Conservation (phyloP, 805 yeast species). For the Candida loeiensis region DNA sequence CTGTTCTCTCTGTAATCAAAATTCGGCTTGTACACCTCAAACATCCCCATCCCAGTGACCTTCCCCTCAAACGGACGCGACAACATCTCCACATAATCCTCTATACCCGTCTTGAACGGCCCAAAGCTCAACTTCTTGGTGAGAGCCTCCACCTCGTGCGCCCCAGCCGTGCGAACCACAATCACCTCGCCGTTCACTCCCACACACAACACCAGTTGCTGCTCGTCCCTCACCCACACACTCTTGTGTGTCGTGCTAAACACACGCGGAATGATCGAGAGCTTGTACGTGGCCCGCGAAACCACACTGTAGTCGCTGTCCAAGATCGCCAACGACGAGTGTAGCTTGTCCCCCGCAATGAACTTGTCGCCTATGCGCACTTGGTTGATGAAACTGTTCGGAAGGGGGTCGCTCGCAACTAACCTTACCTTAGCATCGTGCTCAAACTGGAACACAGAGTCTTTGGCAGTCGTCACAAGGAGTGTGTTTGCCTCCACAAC, state of each 20-base stretch:
- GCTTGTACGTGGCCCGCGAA: constrained; percentile 15
- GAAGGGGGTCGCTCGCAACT: constrained; percentile 28
- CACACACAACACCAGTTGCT: constrained; percentile 21
- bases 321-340: constrained; percentile 29
- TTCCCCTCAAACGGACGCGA: constrained; percentile 34
- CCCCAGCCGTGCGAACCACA: constrained; percentile 14
- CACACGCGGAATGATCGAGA: constrained; percentile 34
- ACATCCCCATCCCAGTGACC: constrained; percentile 40
- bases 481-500: constrained; percentile 17
- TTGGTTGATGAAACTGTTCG: constrained; percentile 33
- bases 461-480: constrained; percentile 30
- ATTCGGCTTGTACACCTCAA: constrained; percentile 32
- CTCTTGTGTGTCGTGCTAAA: constrained; percentile 20
- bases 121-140: constrained; percentile 12
- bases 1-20: constrained; percentile 27
- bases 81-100: constrained; percentile 18
- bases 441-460: constrained; percentile 32
- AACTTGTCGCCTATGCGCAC: constrained; percentile 19
- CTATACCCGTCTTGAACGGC: constrained; percentile 11
- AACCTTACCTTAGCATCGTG: constrained; percentile 15
- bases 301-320: constrained; percentile 12
- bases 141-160: constrained; percentile 15
- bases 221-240: constrained; percentile 17
- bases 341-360: constrained; percentile 34
- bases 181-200: constrained; percentile 39